phyloP scores from a whole-genome alignment of 2,329 filamentous ascomycete species.

The Beauveria sp. region DNA sequence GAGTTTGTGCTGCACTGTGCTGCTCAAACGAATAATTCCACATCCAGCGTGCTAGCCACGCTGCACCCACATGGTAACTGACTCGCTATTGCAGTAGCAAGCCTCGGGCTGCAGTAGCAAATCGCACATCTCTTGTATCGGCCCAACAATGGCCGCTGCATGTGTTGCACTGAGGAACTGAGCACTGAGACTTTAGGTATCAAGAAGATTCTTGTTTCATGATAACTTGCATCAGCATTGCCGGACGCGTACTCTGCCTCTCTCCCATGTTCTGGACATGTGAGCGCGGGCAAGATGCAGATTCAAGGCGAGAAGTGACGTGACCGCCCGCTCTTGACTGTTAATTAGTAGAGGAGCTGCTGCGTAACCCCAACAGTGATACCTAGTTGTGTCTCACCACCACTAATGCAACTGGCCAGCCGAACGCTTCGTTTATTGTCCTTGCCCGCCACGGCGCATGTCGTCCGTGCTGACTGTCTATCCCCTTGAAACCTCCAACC shows the following conservation, averaged over 20 bases:
- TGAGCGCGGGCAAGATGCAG: not conserved
- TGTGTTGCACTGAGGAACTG: not conserved
- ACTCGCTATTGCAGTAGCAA: not conserved
- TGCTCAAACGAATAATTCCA: not conserved
- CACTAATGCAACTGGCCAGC: slow-evolving; percentile 5
- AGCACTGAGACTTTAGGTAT: not conserved
- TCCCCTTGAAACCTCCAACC: not conserved
- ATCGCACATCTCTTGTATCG: not conserved
- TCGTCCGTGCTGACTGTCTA: not conserved
- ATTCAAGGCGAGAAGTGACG: not conserved
- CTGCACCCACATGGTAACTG: not conserved
- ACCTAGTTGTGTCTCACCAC: not conserved
- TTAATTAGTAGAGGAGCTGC: not conserved
- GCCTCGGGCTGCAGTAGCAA: not conserved
- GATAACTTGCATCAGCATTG: too few relatives aligned
- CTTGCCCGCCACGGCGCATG: not conserved
- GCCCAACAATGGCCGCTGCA: not conserved
- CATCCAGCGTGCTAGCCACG: not conserved
- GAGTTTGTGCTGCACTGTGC: not conserved
- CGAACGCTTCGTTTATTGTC: not conserved
- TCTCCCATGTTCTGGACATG: too few relatives aligned
- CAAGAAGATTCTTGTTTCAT: not conserved
- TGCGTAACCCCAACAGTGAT: not conserved
- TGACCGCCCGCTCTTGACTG: not conserved
- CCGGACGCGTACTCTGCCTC: too few relatives aligned